Percentiles rank a stretch among this genome's conserved stretches.
phyloP scores from a whole-genome alignment of 2,329 filamentous ascomycete genomes.

The Dactylellina haptotyla region DNA sequence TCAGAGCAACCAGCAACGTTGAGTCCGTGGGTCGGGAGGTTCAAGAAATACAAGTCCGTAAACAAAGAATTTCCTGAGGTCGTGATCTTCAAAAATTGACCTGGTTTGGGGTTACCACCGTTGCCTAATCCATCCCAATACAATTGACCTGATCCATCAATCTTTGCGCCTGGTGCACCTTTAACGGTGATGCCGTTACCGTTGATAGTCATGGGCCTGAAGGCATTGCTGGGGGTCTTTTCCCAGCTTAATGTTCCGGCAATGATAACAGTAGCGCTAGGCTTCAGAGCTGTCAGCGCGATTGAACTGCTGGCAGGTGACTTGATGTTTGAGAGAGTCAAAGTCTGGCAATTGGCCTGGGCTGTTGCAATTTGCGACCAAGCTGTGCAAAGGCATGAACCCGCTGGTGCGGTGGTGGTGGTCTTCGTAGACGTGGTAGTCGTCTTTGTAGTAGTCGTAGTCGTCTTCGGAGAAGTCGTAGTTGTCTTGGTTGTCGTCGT shows the following conservation, averaged over 20 bases:
- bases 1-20: background rate
- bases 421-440: background rate
- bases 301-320: background rate
- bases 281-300: background rate
- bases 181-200: background rate
- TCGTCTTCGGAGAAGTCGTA: background rate
- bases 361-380: background rate
- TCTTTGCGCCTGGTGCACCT: background rate
- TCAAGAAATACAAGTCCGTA: background rate
- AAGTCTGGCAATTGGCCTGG: background rate
- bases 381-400: background rate
- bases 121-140: background rate
- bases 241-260: background rate
- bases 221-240: background rate
- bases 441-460: background rate
- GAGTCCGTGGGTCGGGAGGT: background rate
- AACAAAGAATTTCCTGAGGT: background rate
- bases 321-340: background rate
- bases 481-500: background rate
- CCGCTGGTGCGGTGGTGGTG: background rate
- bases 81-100: background rate
- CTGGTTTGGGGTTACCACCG: background rate
- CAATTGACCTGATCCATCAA: background rate
- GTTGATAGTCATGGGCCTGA: background rate
- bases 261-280: background rate